phyloP scores from a whole-genome alignment of 1,284 basidiomycete species.

The Ceratobasidium sp. region DNA sequence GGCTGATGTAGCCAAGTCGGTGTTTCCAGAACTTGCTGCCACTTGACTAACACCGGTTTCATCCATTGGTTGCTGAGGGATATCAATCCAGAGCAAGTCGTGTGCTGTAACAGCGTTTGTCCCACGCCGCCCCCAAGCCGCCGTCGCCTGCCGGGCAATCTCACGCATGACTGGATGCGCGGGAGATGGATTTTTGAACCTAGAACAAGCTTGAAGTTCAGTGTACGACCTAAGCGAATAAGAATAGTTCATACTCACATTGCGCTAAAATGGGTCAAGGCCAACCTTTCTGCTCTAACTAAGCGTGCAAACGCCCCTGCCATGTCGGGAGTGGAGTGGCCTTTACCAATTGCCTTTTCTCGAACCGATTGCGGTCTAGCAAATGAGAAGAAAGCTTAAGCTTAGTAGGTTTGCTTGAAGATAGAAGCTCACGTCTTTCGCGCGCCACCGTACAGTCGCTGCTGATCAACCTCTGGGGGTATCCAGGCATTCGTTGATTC shows the following conservation, averaged over 20 bases:
- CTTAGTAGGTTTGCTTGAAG: background rate
- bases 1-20: background rate
- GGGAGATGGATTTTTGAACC: constrained; percentile 38
- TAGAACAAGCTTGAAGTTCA: background rate
- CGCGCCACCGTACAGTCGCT: constrained; percentile 60
- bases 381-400: background rate
- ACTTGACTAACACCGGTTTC: background rate
- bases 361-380: constrained; percentile 60
- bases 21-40: background rate
- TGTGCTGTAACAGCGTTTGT: constrained; percentile 19
- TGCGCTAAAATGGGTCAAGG: constrained; percentile 88
- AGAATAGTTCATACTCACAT: constrained; percentile 64
- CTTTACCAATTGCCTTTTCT: constrained; percentile 71
- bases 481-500: constrained; percentile 91
- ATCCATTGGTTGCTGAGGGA: constrained; percentile 18
- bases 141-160: constrained; percentile 41
- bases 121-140: constrained; percentile 30
- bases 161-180: constrained; percentile 39
- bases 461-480: constrained; percentile 66
- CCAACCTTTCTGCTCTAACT: constrained; percentile 74
- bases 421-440: constrained; percentile 30
- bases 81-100: constrained; percentile 36
- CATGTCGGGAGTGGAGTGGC: constrained; percentile 88
- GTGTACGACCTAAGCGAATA: background rate
- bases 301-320: constrained; percentile 82